Percentiles rank a stretch among this genome's conserved stretches.
These are phyloP conservation scores for Spiromastix sp. DNA, from an alignment of 2,329 filamentous ascomycete species.

Conservation along the genomic window DNA sequence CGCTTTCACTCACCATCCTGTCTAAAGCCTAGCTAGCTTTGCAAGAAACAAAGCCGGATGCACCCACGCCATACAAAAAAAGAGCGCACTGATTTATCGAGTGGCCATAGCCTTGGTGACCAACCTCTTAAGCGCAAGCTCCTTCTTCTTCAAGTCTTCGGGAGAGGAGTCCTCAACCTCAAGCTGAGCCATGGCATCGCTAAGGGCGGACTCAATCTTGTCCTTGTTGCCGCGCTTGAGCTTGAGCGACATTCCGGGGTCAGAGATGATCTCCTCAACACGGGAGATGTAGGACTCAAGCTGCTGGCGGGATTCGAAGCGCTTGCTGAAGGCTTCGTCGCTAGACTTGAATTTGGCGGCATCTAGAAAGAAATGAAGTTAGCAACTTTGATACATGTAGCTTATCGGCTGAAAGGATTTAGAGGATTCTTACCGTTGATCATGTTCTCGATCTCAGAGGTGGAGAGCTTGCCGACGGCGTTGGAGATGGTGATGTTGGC, in stretches of 20 bases:
- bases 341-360: conserved; percentile 98
- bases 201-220: conserved; percentile 96
- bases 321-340: conserved; percentile 98
- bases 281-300: conserved; percentile 98
- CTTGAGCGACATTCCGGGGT: conserved; percentile 91
- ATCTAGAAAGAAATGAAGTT: conserved; percentile 43
- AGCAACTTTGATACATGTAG: too few relatives aligned
- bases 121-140: conserved; percentile 91
- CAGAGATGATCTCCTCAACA: conserved; percentile 97
- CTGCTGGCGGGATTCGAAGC: conserved; percentile 97
- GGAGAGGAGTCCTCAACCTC: conserved; percentile 86
- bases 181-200: conserved; percentile 93
- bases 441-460: conserved; percentile 94
- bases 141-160: conserved; percentile 99
- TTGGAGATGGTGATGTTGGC: conserved; percentile 99
- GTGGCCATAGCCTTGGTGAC: conserved; percentile 98
- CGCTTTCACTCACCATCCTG: too few relatives aligned
- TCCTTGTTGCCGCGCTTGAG: conserved; percentile 99
- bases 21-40: too few relatives aligned
- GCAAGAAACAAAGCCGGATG: too few relatives aligned
- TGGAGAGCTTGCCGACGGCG: conserved; percentile 96
- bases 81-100: conserved; percentile 60
- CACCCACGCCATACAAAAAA: too few relatives aligned
- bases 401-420: too few relatives aligned
- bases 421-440: conserved; percentile 71